Conservation (phyloP, 306 rosid genomes). For the Trifolium fragiferum region DNA sequence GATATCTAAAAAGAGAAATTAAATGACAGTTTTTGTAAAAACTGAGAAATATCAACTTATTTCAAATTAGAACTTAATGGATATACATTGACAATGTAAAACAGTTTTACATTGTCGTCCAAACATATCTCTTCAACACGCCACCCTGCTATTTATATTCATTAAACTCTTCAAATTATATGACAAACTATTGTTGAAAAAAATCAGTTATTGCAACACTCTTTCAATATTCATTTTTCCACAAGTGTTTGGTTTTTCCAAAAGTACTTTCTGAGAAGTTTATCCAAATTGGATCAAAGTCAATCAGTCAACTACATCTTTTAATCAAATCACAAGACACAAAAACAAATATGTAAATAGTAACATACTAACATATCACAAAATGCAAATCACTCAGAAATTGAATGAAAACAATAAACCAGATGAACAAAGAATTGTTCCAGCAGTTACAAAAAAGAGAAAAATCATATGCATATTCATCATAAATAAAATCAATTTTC, state of each 20-base stretch:
- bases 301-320: not conserved
- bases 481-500: slow-evolving; percentile 30
- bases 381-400: slow-evolving; percentile 36
- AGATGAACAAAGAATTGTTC: slow-evolving; percentile 10
- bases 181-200: not conserved
- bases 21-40: not conserved
- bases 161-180: not conserved
- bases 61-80: not conserved
- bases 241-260: not conserved
- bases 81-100: not conserved
- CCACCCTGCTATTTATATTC: not conserved
- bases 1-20: not conserved
- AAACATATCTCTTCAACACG: not conserved
- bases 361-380: slow-evolving; percentile 9
- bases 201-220: not conserved
- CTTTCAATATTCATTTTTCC: not conserved
- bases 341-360: slow-evolving; percentile 14
- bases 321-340: slow-evolving; percentile 9
- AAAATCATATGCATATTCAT: slow-evolving; percentile 17
- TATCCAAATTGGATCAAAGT: not conserved
- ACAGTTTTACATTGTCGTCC: not conserved
- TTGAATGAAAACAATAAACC: slow-evolving; percentile 16
- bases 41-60: not conserved
- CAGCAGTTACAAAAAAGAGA: not conserved
- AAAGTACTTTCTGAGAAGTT: not conserved